phyloP scores from a whole-genome alignment of 1,284 basidiomycete species.

The Pholiota adiposa region DNA sequence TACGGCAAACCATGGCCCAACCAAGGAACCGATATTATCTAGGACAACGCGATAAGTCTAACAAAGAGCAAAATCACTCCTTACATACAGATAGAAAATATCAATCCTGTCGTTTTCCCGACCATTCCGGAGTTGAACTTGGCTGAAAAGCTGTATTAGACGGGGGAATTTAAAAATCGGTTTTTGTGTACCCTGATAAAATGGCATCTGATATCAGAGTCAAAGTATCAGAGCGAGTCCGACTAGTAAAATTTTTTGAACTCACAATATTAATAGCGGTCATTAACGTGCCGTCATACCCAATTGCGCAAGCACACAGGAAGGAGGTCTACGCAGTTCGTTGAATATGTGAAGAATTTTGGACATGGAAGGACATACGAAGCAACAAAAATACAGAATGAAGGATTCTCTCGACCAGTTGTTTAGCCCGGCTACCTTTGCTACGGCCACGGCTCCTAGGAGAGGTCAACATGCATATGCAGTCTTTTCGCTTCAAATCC shows the following conservation, averaged over 20 bases:
- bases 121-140: slow-evolving; percentile 1
- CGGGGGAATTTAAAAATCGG: no score
- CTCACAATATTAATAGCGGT: slow-evolving; percentile 4
- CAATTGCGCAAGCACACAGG: not conserved
- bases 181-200: not conserved
- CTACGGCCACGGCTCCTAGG: not conserved
- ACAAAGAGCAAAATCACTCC: not conserved
- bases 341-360: not conserved
- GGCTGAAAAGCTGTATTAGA: not conserved
- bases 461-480: not conserved
- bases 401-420: not conserved
- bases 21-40: slow-evolving; percentile 2
- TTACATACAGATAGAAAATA: slow-evolving; percentile 2
- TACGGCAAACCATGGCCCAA: slow-evolving; percentile 1
- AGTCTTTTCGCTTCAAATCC: not conserved
- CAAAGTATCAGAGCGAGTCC: not conserved
- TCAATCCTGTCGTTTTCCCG: slow-evolving; percentile 1
- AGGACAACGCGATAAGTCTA: not conserved
- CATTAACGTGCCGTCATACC: slow-evolving; percentile 1
- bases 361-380: not conserved
- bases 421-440: not conserved
- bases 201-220: not conserved
- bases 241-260: not conserved
- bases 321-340: not conserved
- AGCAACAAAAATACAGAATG: not conserved